These are phyloP conservation scores for Hypsizygus marmoreus DNA, from an alignment of 768 basidiomycete species.

Conservation along the genomic window DNA sequence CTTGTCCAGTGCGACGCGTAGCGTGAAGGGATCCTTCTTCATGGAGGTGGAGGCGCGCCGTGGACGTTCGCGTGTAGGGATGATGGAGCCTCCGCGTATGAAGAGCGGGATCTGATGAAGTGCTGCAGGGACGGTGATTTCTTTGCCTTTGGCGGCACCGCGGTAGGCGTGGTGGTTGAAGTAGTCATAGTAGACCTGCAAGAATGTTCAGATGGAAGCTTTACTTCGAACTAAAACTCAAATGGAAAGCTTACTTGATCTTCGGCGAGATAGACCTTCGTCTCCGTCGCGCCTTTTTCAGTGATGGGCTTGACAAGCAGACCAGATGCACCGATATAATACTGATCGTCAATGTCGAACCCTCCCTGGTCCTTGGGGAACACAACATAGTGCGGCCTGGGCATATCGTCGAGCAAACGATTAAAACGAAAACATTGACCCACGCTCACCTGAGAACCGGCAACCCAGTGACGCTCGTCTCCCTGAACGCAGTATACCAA, in stretches of 20 bases:
- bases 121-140: slow-evolving; percentile 76
- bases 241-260: slow-evolving; percentile 59
- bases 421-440: not conserved
- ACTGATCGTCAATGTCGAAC: slow-evolving; percentile 92
- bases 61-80: slow-evolving; percentile 85
- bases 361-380: slow-evolving; percentile 90
- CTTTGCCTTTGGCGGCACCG: slow-evolving; percentile 62
- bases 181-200: slow-evolving; percentile 92
- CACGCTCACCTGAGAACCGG: slow-evolving; percentile 75
- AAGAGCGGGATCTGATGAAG: slow-evolving; percentile 83
- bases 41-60: slow-evolving; percentile 85
- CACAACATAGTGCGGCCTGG: slow-evolving; percentile 91
- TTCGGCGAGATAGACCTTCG: slow-evolving; percentile 83
- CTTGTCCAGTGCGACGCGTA: slow-evolving; percentile 78
- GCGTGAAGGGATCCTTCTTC: slow-evolving; percentile 91
- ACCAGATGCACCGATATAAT: slow-evolving; percentile 85
- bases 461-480: slow-evolving; percentile 77
- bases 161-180: slow-evolving; percentile 71
- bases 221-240: slow-evolving; percentile 13
- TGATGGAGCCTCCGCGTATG: slow-evolving; percentile 87
- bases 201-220: not conserved
- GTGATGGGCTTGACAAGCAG: slow-evolving; percentile 92
- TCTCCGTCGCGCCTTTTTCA: slow-evolving; percentile 64
- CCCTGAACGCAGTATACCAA: slow-evolving; percentile 98
- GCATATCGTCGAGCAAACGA: too few species aligned